These are phyloP conservation scores for Diaporthe sp. DNA, from an alignment of 2,329 filamentous ascomycete genomes.

Conservation along the genomic window DNA sequence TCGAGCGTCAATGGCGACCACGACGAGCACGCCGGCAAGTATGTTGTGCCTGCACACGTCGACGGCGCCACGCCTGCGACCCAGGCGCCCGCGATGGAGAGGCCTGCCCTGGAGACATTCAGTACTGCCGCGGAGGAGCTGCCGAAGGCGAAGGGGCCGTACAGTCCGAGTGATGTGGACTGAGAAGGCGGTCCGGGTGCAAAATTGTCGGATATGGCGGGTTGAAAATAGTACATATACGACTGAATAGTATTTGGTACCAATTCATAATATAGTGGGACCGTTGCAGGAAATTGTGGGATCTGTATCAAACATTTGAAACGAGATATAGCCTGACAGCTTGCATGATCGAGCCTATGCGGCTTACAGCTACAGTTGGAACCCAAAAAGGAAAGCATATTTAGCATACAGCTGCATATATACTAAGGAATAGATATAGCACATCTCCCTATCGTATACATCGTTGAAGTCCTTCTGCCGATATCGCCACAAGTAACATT, in stretches of 20 bases:
- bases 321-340: no score
- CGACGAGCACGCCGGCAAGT: constrained; percentile 10
- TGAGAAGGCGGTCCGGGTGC: not conserved
- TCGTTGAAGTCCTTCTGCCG: not conserved
- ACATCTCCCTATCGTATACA: not conserved
- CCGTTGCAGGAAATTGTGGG: not conserved
- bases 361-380: not conserved
- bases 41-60: constrained; percentile 22
- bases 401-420: not conserved
- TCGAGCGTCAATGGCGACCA: not conserved
- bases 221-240: constrained; percentile 1
- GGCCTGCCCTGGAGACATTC: constrained; percentile 67
- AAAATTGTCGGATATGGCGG: not conserved
- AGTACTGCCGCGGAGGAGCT: constrained; percentile 66
- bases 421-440: not conserved
- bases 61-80: constrained; percentile 37
- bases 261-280: not conserved
- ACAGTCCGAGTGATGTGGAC: constrained; percentile 35
- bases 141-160: constrained; percentile 47
- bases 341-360: not conserved
- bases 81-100: constrained; percentile 43
- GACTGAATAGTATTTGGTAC: constrained; percentile 1
- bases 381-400: not conserved
- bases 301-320: not conserved
- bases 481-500: not conserved